These are phyloP conservation scores for Exophiala phaeomuriformis DNA, from an alignment of 2,329 filamentous ascomycete species.

Conservation along the genomic window DNA sequence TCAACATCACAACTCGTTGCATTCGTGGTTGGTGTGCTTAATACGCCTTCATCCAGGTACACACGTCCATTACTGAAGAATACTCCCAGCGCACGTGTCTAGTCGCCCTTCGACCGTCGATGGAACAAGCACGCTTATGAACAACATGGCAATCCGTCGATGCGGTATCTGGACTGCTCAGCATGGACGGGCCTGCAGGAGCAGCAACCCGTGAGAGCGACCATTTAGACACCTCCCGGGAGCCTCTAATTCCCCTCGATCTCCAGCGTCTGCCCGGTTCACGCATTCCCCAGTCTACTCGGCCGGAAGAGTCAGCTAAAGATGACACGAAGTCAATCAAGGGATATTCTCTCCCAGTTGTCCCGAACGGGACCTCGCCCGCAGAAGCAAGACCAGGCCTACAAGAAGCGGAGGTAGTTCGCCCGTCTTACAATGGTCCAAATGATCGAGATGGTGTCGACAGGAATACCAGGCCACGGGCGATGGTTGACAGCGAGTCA, in stretches of 20 bases:
- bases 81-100: background rate
- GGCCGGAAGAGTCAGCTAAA: background rate
- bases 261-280: background rate
- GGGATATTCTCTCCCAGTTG: background rate
- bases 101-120: background rate
- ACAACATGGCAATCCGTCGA: background rate
- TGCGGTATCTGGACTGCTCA: background rate
- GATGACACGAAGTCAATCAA: constrained; percentile 10
- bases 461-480: too few species aligned
- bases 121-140: background rate
- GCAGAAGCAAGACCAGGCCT: background rate
- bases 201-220: constrained; percentile 6
- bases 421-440: background rate
- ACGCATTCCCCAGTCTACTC: background rate
- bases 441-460: background rate
- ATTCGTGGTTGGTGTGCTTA: too few species aligned
- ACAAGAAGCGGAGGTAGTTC: background rate
- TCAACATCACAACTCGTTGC: too few species aligned
- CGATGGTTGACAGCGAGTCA: too few species aligned
- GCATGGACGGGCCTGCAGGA: constrained; percentile 8
- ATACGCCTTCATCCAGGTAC: too few species aligned
- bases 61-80: too few species aligned
- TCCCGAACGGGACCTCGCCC: background rate
- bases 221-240: constrained; percentile 1
- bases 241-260: constrained; percentile 6